Evolutionary conservation across 305 asterid species (phyloP).

Genomic region (Salvia sclarea): DNA sequence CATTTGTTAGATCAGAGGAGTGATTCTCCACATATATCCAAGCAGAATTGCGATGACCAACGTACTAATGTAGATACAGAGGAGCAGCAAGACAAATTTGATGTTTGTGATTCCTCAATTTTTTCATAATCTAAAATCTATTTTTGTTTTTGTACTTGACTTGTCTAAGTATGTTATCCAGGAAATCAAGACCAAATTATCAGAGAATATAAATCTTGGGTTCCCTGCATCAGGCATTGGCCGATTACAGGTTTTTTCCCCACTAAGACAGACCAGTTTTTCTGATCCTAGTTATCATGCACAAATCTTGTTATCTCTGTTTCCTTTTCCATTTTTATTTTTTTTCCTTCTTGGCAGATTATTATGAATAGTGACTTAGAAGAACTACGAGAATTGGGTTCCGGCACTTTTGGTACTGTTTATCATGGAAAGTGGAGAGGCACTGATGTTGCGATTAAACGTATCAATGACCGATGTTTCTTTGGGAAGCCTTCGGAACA

Average conservation of each 20-base stretch:
- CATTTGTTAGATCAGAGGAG: conserved; percentile 42
- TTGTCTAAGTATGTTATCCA: conserved; percentile 36
- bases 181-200: conserved; percentile 60
- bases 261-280: background rate
- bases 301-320: conserved; percentile 5
- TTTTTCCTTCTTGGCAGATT: conserved; percentile 45
- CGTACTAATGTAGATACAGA: conserved; percentile 47
- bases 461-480: conserved; percentile 87
- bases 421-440: conserved; percentile 99
- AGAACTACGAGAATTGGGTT: conserved; percentile 89
- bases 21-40: conserved; percentile 46
- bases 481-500: conserved; percentile 88
- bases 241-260: conserved; percentile 67
- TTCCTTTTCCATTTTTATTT: too few species aligned
- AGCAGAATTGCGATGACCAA: conserved; percentile 44
- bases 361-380: conserved; percentile 83
- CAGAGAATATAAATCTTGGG: conserved; percentile 67
- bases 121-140: conserved; percentile 3
- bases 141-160: conserved; percentile 12
- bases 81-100: conserved; percentile 51
- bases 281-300: conserved; percentile 13
- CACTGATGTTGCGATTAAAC: conserved; percentile 89
- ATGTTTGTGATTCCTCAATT: conserved; percentile 45
- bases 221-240: conserved; percentile 78
- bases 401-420: conserved; percentile 98